Base-by-base conservation (phyloP, 352 stramenopile genomes). In the Pythium inflatum region DNA sequence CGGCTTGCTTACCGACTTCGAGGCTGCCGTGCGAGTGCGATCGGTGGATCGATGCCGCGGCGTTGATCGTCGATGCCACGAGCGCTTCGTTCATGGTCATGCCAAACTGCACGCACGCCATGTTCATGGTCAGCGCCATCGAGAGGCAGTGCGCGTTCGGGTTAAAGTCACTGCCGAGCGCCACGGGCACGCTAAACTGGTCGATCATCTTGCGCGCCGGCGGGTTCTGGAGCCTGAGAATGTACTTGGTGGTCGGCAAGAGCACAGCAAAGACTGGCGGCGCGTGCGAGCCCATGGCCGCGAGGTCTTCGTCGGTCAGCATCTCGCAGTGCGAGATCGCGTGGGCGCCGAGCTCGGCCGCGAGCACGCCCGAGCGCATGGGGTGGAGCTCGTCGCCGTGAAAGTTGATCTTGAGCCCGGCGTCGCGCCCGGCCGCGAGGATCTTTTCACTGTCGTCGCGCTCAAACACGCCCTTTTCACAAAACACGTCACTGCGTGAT, bases 91-190 rank as follows among this genome's bases (percentile, higher is more conserved):
- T 89, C 85, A 95, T 92, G 54, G 85, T 94, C 88, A 95, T 90
- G 33, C 80, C 76, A 61, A 95, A 91, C 28, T 85, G 78, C 71
- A 93, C 84, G 71, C 88, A 95, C 7, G 83, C 81, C 82, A 94
- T 91, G 75, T 95, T 92, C 88, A 95, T 95, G 36, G 86, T 92
- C 58, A 94, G 78, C 24, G 88, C 76, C 88, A 95, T 94, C 60
- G 86, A 95, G 49, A 95, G 62, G 59, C 86, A 95, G 75, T 95
- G 85, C 11, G 88, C 88, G 66, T 94, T 95, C 61, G 88, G 86
- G 69, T 95, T 94, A 73, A 89, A 95, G 70, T 95, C 88, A 36
- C 82, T 92, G 40, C 85, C 88, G 12, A 95, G 82, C 27, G 88
- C 88, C 20, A 94, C 78, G 1, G 85, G 83, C 46, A 95, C 88